Percentiles rank a stretch among this genome's conserved stretches.
Evolutionary conservation across 495 filamentous ascomycete genomes (phyloP).

Genomic region (Penicillium simplicissimum): DNA sequence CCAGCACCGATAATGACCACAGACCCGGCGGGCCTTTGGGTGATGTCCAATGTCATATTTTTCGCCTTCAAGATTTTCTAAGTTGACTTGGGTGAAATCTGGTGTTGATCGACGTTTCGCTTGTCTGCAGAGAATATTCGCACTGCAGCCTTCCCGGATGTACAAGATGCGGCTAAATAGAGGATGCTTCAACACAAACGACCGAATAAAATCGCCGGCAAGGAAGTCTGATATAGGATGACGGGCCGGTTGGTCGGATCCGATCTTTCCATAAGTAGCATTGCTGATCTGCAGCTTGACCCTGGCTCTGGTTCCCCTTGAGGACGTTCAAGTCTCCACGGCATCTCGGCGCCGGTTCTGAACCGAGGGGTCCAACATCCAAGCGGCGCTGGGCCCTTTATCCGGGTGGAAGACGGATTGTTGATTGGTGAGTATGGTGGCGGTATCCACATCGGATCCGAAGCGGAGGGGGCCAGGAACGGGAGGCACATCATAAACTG

Average conservation of each 20-base stretch:
- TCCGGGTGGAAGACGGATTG: background rate
- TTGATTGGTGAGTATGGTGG: background rate
- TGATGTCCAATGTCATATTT: background rate
- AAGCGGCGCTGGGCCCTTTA: background rate
- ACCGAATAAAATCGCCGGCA: background rate
- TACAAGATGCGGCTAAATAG: background rate
- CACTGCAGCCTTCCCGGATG: background rate
- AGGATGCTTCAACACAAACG: background rate
- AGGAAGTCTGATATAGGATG: background rate
- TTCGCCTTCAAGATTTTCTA: background rate
- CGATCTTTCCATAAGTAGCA: background rate
- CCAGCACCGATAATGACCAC: constrained; percentile 39
- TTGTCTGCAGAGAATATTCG: background rate
- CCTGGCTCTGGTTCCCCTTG: background rate
- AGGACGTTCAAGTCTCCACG: background rate
- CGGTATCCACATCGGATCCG: background rate
- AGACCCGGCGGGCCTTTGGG: constrained; percentile 11
- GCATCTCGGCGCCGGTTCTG: background rate
- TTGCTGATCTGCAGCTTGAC: background rate
- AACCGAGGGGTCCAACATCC: background rate
- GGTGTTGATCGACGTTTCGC: background rate
- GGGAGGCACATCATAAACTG: background rate
- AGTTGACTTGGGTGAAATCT: background rate
- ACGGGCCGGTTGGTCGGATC: background rate
- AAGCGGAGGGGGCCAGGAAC: background rate